phyloP scores from a whole-genome alignment of 305 asterid genomes.

The Plantago coronopus region DNA sequence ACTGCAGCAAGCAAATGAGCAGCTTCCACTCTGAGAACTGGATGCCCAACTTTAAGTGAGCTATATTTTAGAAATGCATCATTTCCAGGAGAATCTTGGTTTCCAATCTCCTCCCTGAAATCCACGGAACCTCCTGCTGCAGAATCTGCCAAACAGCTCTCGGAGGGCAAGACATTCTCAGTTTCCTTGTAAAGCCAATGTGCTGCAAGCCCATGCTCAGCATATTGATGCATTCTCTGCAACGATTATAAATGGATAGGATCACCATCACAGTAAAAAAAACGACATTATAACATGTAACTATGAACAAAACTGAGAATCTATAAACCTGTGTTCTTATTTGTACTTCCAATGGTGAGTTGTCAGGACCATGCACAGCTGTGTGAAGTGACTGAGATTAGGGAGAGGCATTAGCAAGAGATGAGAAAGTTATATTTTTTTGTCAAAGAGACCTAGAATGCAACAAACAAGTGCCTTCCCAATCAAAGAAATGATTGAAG shows the following conservation, averaged over 20 bases:
- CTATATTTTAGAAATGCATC: conserved; percentile 48
- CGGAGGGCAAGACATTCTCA: conserved; percentile 51
- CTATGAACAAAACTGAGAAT: conserved; percentile 11
- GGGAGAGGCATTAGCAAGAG: conserved; percentile 31
- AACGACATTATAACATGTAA: conserved; percentile 11
- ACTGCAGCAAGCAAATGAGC: conserved; percentile 95
- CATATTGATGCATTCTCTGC: conserved; percentile 94
- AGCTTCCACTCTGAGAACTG: conserved; percentile 96
- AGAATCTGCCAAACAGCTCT: conserved; percentile 41
- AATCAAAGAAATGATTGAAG: not conserved
- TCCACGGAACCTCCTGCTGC: conserved; percentile 38
- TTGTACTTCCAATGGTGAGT: conserved; percentile 88
- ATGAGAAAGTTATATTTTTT: not conserved
- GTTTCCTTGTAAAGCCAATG: conserved; percentile 99
- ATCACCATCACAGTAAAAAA: conserved; percentile 18
- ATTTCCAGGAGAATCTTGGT: conserved; percentile 48
- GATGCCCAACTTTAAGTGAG: conserved; percentile 83
- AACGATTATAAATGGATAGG: conserved; percentile 11
- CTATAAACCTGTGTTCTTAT: conserved; percentile 79
- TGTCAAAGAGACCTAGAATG: not conserved
- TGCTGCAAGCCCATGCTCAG: conserved; percentile 97
- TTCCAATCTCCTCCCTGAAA: conserved; percentile 52
- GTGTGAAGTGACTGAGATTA: conserved; percentile 83
- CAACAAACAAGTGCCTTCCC: conserved; percentile 1
- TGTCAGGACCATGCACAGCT: conserved; percentile 92